A percentile compares a stretch with the other conserved stretches of the same genome.
Conservation (phyloP, 2,329 filamentous ascomycete genomes). For the Talaromyces funiculosus region DNA sequence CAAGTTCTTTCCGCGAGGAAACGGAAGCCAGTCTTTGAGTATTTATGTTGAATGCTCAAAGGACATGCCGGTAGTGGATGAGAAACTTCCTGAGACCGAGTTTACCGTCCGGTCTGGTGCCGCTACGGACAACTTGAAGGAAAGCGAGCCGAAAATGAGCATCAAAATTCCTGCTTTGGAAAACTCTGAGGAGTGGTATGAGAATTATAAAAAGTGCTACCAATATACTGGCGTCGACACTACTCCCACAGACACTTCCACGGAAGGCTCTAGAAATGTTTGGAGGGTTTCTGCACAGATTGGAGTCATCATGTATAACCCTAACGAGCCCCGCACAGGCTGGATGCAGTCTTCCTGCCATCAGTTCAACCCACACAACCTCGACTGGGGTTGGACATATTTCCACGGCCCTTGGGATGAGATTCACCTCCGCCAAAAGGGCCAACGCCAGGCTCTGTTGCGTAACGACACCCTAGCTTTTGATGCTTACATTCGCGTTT, state of each 20-base stretch:
- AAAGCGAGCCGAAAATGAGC: slow-evolving; percentile 27
- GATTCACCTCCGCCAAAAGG: slow-evolving; percentile 52
- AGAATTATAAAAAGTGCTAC: slow-evolving; percentile 27
- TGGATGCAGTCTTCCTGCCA: slow-evolving; percentile 53
- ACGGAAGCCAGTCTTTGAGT: slow-evolving; percentile 53
- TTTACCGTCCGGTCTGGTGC: slow-evolving; percentile 38
- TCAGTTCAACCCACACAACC: slow-evolving; percentile 53
- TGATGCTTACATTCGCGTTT: slow-evolving; percentile 55
- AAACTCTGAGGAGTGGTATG: slow-evolving; percentile 26
- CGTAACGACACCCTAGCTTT: slow-evolving; percentile 58
- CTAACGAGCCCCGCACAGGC: slow-evolving; percentile 55
- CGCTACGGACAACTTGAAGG: slow-evolving; percentile 31
- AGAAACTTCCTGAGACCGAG: slow-evolving; percentile 32
- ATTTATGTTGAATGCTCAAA: slow-evolving; percentile 58
- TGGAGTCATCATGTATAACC: slow-evolving; percentile 59
- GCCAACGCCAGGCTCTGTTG: slow-evolving; percentile 54
- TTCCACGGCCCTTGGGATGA: slow-evolving; percentile 56
- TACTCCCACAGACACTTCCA: neutral
- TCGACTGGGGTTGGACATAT: slow-evolving; percentile 61
- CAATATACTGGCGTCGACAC: slow-evolving; percentile 15
- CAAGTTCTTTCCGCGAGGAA: slow-evolving; percentile 60
- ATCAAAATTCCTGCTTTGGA: slow-evolving; percentile 25
- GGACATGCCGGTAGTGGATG: slow-evolving; percentile 38
- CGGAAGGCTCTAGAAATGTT: slow-evolving; percentile 17
- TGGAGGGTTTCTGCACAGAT: slow-evolving; percentile 55